phyloP scores from a whole-genome alignment of 2,329 filamentous ascomycete genomes.

The Huntiella decipiens region DNA sequence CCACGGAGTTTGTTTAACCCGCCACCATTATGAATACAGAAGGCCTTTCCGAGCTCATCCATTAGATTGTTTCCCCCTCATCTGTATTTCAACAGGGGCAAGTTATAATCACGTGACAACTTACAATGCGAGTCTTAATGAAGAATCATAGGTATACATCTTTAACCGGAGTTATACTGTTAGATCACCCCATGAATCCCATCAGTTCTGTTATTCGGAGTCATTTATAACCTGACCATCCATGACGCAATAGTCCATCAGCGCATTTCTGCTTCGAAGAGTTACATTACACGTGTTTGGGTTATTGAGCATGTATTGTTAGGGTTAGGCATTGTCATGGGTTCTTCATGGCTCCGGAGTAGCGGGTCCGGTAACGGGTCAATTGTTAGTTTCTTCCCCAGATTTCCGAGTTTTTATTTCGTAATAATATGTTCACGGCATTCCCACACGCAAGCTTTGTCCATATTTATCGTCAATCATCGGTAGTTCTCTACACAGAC shows the following conservation, averaged over 20 bases:
- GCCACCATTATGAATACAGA: too few species aligned
- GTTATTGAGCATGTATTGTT: background rate
- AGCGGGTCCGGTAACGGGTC: too few species aligned
- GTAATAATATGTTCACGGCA: background rate
- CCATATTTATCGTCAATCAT: background rate
- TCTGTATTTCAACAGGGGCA: too few species aligned
- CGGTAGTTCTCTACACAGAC: background rate
- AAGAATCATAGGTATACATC: too few species aligned
- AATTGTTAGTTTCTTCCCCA: background rate
- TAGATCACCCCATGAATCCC: background rate
- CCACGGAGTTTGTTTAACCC: too few species aligned
- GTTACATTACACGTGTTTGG: background rate
- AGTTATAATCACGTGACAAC: too few species aligned
- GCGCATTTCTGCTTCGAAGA: background rate
- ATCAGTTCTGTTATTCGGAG: background rate
- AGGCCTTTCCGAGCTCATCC: too few species aligned
- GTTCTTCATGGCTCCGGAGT: background rate
- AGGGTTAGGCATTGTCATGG: background rate
- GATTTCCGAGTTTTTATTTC: background rate
- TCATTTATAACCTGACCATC: background rate
- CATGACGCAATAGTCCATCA: background rate
- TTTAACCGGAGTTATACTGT: too few species aligned
- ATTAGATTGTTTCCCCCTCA: too few species aligned
- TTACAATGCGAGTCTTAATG: too few species aligned
- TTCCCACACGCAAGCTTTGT: background rate